Evolutionary conservation across 2,329 filamentous ascomycete genomes (phyloP).

Genomic region (Aspergillus latus): DNA sequence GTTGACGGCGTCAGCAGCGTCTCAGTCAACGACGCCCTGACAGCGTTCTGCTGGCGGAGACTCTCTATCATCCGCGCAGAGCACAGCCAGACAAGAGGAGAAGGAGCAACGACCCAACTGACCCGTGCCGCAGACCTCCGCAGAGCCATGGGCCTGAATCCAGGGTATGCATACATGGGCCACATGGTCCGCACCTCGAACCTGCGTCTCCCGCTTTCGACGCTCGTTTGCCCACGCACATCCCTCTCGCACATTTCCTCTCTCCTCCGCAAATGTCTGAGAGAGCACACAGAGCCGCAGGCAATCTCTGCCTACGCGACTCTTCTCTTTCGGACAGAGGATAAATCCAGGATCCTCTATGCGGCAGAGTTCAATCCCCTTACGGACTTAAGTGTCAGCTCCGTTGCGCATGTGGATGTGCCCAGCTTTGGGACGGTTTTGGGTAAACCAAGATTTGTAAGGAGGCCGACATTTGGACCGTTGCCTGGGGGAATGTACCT

Average conservation of each 20-base stretch:
- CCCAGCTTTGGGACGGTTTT: constrained; percentile 13
- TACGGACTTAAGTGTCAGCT: constrained; percentile 18
- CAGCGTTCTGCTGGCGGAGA: constrained; percentile 23
- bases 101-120: constrained; percentile 9
- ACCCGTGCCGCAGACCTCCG: constrained; percentile 24
- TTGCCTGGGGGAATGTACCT: constrained; percentile 19
- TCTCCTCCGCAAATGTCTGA: not conserved
- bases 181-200: constrained; percentile 22
- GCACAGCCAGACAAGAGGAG: not conserved
- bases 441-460: constrained; percentile 10
- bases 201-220: constrained; percentile 11
- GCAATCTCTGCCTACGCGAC: constrained; percentile 21
- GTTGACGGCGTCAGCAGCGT: constrained; percentile 3
- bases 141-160: constrained; percentile 16
- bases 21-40: constrained; percentile 23
- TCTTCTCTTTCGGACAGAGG: constrained; percentile 14
- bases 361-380: constrained; percentile 16
- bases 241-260: constrained; percentile 12
- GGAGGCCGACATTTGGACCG: constrained; percentile 12
- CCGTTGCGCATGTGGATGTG: constrained; percentile 16
- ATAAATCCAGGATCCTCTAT: constrained; percentile 21
- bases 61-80: constrained; percentile 13
- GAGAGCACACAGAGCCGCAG: not conserved
- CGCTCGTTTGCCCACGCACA: not conserved
- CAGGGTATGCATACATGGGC: constrained; percentile 18